Base-by-base conservation (phyloP, 805 yeast genomes). In the Sugiyamaella lignohabitans region DNA sequence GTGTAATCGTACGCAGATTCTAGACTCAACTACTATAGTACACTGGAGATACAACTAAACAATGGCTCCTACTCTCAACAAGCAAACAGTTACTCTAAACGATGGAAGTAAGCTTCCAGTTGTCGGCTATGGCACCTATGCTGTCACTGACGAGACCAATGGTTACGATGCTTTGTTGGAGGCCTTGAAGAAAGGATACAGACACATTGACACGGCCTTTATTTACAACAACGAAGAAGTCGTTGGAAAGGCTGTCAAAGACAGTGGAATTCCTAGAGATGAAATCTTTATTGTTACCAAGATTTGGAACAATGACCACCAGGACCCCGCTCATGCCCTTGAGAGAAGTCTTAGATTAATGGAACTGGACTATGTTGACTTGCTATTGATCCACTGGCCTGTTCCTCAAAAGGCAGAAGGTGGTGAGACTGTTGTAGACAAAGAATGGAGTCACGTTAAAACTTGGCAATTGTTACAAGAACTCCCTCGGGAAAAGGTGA, bases 171-270 rank as follows among this genome's bases (percentile, higher is more conserved):
- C 82, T 21, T 48, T 52, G 18, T n/a, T 14, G 18, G 38, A 35
- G 18, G 91, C 89, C 11, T 67, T 82, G 49, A 71, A 77, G 58
- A 68, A 71, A 5, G 89, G 89, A 8, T 80, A 81, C 62, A 73
- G 81, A 51, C 87, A 80, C 60, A 80, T 84, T 54, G 94, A 84
- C 62, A 78, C 88, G 6, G 93, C 93, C 2, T 76, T 77, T 60
- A 71, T 73, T 50, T 85, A 85, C 61, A 75, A 75, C 2, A 82
- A 81, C 59, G 95, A 86, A 62, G 69, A 63, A 16, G 79, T 75
- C 53, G 82, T 82, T 11, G 88, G 94, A 21, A 54, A 52, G 40
- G 68, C 68, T 34, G 75, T 82, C 44, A 52, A 57, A 16, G 71
- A 67, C 42, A 55, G 68, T 19, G 72, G 65, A 29, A 55, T 68